These are phyloP conservation scores for Alternaria dauci DNA, from an alignment of 2,329 filamentous ascomycete genomes.

Conservation along the genomic window DNA sequence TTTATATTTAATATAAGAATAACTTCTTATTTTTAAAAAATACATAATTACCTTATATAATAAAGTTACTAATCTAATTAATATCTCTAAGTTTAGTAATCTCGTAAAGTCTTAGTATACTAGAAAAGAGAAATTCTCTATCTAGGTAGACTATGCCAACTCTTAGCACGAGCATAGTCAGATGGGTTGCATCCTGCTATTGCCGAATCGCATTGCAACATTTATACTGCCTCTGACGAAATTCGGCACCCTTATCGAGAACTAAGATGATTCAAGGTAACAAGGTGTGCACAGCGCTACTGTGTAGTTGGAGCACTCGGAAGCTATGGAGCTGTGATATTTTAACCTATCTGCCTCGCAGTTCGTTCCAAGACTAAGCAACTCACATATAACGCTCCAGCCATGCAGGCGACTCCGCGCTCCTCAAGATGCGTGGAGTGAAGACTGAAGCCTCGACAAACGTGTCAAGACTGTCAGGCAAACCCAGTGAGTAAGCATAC, in stretches of 20 bases:
- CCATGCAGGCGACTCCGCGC: background rate
- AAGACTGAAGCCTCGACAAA: background rate
- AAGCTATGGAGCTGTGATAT: background rate
- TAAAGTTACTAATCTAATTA: no score
- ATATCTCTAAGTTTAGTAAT: no score
- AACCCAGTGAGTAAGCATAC: background rate
- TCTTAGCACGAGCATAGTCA: no score
- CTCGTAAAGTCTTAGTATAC: no score
- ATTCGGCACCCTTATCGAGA: fast-evolving
- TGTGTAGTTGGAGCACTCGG: background rate
- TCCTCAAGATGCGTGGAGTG: background rate
- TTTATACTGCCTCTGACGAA: background rate
- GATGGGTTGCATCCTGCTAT: no score
- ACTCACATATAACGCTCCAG: background rate
- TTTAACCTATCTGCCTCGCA: background rate
- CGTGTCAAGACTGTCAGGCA: background rate
- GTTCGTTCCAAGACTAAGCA: background rate
- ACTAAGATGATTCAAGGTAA: background rate
- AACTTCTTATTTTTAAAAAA: no score
- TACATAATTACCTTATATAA: no score
- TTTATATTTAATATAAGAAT: no score
- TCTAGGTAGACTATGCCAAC: no score
- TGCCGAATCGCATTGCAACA: background rate
- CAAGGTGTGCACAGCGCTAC: background rate
- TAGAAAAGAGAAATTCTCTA: no score